These are phyloP conservation scores for Acer saccharum DNA, from an alignment of 345 rosid genomes.

Conservation along the genomic window DNA sequence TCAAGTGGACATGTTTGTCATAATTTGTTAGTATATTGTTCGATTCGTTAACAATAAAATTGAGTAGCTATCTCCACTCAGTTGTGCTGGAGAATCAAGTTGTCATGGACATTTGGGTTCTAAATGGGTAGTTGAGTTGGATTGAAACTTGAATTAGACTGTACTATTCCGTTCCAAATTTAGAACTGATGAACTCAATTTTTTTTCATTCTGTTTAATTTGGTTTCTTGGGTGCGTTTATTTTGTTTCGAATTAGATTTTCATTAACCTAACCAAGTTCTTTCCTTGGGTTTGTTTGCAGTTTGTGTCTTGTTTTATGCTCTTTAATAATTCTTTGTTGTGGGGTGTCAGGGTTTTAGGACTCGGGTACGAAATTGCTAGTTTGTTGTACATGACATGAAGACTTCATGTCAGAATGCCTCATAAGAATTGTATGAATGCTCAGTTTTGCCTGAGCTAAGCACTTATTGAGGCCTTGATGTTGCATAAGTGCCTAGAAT, in stretches of 20 bases:
- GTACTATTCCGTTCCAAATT: no score
- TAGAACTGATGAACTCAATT: no score
- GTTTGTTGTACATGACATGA: not conserved
- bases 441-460: not conserved
- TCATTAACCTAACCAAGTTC: not conserved
- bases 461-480: not conserved
- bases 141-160: no score
- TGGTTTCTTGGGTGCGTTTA: not conserved
- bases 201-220: not conserved
- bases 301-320: not conserved
- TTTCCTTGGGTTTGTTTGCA: not conserved
- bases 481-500: not conserved
- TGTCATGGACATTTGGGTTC: no score
- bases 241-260: not conserved
- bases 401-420: not conserved
- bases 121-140: no score
- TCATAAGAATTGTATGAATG: not conserved
- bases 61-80: no score
- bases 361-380: no score
- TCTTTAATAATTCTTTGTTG: not conserved
- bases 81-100: no score
- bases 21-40: no score
- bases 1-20: no score
- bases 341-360: not conserved
- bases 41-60: no score